Percentiles rank a stretch among this genome's conserved stretches.
These are phyloP conservation scores for Sporisorium exsertum DNA, from an alignment of 1,284 basidiomycete species.

Conservation along the genomic window DNA sequence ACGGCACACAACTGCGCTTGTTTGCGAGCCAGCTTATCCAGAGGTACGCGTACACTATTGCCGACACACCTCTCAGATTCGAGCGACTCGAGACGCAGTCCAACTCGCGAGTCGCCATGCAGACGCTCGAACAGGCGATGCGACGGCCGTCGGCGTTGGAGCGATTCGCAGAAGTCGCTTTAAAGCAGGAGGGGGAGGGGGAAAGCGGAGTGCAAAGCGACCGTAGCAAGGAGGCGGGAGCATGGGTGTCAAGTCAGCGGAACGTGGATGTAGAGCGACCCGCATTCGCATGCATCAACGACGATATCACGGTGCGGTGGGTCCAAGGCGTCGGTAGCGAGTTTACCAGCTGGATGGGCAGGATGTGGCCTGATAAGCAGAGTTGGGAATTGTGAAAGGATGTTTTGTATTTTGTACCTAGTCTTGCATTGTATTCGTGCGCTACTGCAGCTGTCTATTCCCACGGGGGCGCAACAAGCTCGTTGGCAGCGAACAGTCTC, in stretches of 20 bases:
- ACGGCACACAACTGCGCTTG: constrained; percentile 2
- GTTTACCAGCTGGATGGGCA: constrained; percentile 25
- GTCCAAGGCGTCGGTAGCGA: constrained; percentile 15
- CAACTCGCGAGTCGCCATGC: constrained; percentile 11
- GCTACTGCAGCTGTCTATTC: too few relatives aligned
- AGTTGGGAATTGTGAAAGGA: constrained; percentile 28
- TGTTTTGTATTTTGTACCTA: neutral
- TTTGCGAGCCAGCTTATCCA: constrained; percentile 45
- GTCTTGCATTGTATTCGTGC: neutral
- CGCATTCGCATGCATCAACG: constrained; percentile 44
- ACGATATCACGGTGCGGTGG: constrained; percentile 39
- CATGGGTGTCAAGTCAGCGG: constrained; percentile 23
- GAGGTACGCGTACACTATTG: constrained; percentile 49
- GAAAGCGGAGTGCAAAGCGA: neutral
- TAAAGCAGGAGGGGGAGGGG: neutral
- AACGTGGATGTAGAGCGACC: constrained; percentile 13
- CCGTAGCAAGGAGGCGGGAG: neutral
- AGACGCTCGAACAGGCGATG: constrained; percentile 6
- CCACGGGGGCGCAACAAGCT: too few relatives aligned
- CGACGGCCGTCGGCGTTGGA: constrained; percentile 10
- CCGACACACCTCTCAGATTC: constrained; percentile 37
- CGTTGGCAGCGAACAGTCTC: too few relatives aligned
- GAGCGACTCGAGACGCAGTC: constrained; percentile 33
- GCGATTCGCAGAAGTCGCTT: neutral
- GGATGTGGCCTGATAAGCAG: constrained; percentile 30